These are phyloP conservation scores for Zelopaecilomyces penicillatus DNA, from an alignment of 2,329 filamentous ascomycete species.

Conservation along the genomic window DNA sequence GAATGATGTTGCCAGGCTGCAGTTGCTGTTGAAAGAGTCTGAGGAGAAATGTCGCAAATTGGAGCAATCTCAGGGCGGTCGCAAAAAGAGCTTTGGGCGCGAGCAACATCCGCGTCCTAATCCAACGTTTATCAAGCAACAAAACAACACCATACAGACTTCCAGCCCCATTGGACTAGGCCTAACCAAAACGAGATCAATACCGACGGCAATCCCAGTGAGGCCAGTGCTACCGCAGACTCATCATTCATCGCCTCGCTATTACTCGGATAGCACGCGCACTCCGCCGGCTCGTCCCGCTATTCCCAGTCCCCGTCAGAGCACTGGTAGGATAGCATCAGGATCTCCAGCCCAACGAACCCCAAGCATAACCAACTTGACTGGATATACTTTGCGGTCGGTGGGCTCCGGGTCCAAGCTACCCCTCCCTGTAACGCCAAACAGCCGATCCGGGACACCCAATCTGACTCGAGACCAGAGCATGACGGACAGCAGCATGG, in stretches of 20 bases:
- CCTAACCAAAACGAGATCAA: slow-evolving; percentile 16
- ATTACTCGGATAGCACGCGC: neutral
- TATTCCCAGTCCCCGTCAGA: slow-evolving; percentile 5
- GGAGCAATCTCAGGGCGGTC: slow-evolving; percentile 18
- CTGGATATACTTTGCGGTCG: slow-evolving; percentile 24
- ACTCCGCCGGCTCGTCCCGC: slow-evolving; percentile 7
- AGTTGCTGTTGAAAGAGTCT: slow-evolving; percentile 27
- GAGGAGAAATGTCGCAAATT: slow-evolving; percentile 21
- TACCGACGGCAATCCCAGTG: slow-evolving; percentile 15
- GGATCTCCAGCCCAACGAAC: slow-evolving; percentile 14
- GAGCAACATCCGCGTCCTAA: slow-evolving; percentile 6
- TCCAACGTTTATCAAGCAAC: slow-evolving; percentile 11
- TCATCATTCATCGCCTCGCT: slow-evolving; percentile 5
- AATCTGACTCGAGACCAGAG: slow-evolving; percentile 26
- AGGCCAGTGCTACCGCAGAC: slow-evolving; percentile 4
- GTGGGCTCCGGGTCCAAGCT: slow-evolving; percentile 30
- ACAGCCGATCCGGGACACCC: slow-evolving; percentile 27
- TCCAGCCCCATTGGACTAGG: slow-evolving; percentile 11
- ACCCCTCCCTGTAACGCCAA: slow-evolving; percentile 29
- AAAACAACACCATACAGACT: slow-evolving; percentile 12
- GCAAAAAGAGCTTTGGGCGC: slow-evolving; percentile 14
- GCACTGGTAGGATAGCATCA: slow-evolving; percentile 10
- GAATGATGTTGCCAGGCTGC: slow-evolving; percentile 23
- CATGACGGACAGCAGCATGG: slow-evolving; percentile 35
- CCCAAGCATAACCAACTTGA: slow-evolving; percentile 17